A percentile compares a stretch with the other conserved stretches of the same genome.
Evolutionary conservation across 1,284 basidiomycete genomes (phyloP).

Genomic region (Cutaneotrichosporon sp.): DNA sequence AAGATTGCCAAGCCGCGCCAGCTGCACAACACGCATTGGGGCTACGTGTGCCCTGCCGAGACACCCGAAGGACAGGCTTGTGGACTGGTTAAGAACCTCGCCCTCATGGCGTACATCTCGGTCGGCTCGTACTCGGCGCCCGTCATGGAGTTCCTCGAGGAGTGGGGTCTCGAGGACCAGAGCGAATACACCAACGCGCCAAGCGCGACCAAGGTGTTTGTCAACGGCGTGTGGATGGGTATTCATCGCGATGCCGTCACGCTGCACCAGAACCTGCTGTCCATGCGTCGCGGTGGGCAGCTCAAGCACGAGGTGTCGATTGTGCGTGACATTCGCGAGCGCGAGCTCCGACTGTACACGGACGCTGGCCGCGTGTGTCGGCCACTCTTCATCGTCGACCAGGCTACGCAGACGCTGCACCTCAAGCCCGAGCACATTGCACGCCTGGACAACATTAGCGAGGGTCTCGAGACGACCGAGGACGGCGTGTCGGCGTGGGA

Average conservation of each 20-base stretch:
- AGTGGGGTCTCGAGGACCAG: slow-evolving; percentile 91
- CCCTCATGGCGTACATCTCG: slow-evolving; percentile 96
- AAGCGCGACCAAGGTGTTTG: slow-evolving; percentile 92
- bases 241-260: slow-evolving; percentile 94
- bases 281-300: slow-evolving; percentile 87
- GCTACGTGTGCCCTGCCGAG: slow-evolving; percentile 98
- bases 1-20: slow-evolving; percentile 99
- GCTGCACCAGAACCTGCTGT: slow-evolving; percentile 87
- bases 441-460: slow-evolving; percentile 43
- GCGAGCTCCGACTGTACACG: slow-evolving; percentile 89
- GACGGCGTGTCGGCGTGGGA: slow-evolving; percentile 68
- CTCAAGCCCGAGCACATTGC: slow-evolving; percentile 80
- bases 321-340: slow-evolving; percentile 93
- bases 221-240: slow-evolving; percentile 99
- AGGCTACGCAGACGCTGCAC: slow-evolving; percentile 66
- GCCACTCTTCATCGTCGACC: slow-evolving; percentile 94
- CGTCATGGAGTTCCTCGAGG: slow-evolving; percentile 96
- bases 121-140: slow-evolving; percentile 94
- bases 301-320: slow-evolving; percentile 95
- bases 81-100: slow-evolving; percentile 97
- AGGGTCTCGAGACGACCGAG: slow-evolving; percentile 53
- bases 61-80: slow-evolving; percentile 99
- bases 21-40: slow-evolving; percentile 99
- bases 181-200: slow-evolving; percentile 83
- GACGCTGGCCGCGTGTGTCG: slow-evolving; percentile 95